Conservation (phyloP, 2,329 filamentous ascomycete species). For the Furcasterigmium furcatum region DNA sequence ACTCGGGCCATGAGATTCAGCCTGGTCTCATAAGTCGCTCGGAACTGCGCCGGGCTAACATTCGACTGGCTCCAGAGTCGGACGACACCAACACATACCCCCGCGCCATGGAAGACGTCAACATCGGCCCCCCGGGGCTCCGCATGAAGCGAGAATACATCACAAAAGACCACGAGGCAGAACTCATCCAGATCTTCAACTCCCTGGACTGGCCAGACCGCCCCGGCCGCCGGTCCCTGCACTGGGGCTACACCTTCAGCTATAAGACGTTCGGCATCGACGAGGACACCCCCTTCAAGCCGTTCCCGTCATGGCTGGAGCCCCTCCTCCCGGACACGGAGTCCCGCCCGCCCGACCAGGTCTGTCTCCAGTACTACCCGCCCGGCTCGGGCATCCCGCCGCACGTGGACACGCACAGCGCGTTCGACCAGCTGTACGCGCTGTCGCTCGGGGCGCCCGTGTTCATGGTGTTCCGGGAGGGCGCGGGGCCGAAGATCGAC, state of each 20-base stretch:
- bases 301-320: constrained; percentile 47
- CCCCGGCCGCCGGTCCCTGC: constrained; percentile 43
- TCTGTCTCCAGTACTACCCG: constrained; percentile 58
- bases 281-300: constrained; percentile 41
- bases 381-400: constrained; percentile 58
- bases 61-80: no score
- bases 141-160: constrained; percentile 45
- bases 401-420: constrained; percentile 52
- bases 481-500: constrained; percentile 27
- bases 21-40: no score
- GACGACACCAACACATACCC: no score
- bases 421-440: constrained; percentile 41
- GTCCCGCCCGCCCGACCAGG: constrained; percentile 47
- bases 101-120: constrained; percentile 19
- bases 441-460: constrained; percentile 38
- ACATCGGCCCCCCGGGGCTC: constrained; percentile 30
- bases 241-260: constrained; percentile 56
- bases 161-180: constrained; percentile 36
- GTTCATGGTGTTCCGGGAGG: constrained; percentile 39
- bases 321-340: constrained; percentile 44
- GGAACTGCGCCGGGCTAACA: no score
- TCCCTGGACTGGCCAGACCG: constrained; percentile 44
- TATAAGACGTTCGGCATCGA: constrained; percentile 57
- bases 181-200: constrained; percentile 40
- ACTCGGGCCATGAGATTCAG: no score